Percentiles rank a stretch among this genome's conserved stretches.
phyloP scores from a whole-genome alignment of 768 basidiomycete species.

The Daedaleopsis sinensis region DNA sequence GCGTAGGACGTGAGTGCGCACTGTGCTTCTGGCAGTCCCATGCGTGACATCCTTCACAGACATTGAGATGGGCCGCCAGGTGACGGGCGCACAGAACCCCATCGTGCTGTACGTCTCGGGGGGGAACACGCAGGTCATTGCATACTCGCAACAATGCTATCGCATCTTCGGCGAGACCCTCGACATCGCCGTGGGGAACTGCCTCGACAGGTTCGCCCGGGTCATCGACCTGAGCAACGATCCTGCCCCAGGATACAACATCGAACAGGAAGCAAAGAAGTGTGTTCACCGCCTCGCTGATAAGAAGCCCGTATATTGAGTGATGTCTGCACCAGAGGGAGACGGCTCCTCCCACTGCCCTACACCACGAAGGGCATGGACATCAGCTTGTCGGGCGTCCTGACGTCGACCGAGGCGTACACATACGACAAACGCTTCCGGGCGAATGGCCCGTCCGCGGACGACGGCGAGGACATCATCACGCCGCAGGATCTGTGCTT shows the following conservation, averaged over 20 bases:
- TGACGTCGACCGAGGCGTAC: conserved; percentile 87
- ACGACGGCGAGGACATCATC: conserved; percentile 67
- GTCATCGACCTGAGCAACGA: conserved; percentile 95
- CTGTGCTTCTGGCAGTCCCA: no score
- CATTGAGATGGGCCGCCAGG: conserved; percentile 97
- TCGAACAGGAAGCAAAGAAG: conserved; percentile 95
- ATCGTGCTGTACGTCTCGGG: conserved; percentile 98
- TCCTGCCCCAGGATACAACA: conserved; percentile 95
- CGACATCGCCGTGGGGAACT: conserved; percentile 99
- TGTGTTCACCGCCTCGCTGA: conserved; percentile 35
- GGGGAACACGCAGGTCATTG: conserved; percentile 98
- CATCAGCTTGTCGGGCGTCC: conserved; percentile 90
- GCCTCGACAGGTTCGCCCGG: conserved; percentile 94
- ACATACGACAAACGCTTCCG: conserved; percentile 85
- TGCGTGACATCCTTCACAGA: conserved; percentile 50
- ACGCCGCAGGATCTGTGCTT: conserved; percentile 97
- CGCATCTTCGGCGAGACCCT: conserved; percentile 98
- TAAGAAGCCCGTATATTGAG: not conserved
- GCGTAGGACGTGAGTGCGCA: conserved; percentile 82
- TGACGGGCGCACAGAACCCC: conserved; percentile 93
- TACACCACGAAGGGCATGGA: conserved; percentile 99
- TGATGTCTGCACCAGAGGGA: conserved; percentile 58
- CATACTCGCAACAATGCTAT: conserved; percentile 96
- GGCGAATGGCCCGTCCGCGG: conserved; percentile 41
- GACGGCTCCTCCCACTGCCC: conserved; percentile 78